phyloP scores from a whole-genome alignment of 495 filamentous ascomycete genomes.

The Aspergillus haitiensis region DNA sequence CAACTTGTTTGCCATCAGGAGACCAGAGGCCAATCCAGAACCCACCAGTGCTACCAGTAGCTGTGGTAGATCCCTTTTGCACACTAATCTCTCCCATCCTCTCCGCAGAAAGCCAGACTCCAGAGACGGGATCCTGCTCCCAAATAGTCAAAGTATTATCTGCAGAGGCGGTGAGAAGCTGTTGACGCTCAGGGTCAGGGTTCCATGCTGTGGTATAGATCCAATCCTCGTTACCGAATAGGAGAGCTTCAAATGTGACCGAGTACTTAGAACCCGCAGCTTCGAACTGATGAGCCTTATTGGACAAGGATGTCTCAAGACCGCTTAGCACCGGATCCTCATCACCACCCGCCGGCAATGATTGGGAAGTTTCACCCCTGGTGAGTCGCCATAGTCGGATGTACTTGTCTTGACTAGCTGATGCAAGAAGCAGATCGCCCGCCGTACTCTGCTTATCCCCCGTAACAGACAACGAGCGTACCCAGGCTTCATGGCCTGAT shows the following conservation, averaged over 20 bases:
- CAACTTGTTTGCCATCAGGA: constrained; percentile 69
- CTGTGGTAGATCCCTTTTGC: constrained; percentile 91
- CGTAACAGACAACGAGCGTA: constrained; percentile 78
- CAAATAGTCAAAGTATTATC: constrained; percentile 94
- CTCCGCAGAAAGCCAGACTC: constrained; percentile 83
- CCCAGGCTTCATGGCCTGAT: constrained; percentile 92
- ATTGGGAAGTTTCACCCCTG: constrained; percentile 52
- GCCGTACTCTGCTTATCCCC: constrained; percentile 54
- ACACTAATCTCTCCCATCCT: constrained; percentile 89
- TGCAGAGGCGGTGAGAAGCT: constrained; percentile 86
- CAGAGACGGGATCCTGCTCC: constrained; percentile 77
- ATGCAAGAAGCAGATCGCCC: constrained; percentile 80
- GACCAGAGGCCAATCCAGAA: constrained; percentile 97
- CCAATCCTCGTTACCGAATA: constrained; percentile 98
- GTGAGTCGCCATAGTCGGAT: constrained; percentile 90
- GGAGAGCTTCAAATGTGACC: constrained; percentile 89
- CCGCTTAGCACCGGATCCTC: constrained; percentile 59
- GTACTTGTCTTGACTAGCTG: constrained; percentile 96
- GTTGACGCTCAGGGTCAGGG: constrained; percentile 54
- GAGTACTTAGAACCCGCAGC: constrained; percentile 62
- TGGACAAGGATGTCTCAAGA: constrained; percentile 64
- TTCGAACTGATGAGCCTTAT: constrained; percentile 78
- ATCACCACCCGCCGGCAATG: constrained; percentile 37
- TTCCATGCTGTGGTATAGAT: constrained; percentile 86
- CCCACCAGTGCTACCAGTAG: constrained; percentile 91